phyloP scores from a whole-genome alignment of 805 yeast genomes.

The Nakazawaea wyomingensis region DNA sequence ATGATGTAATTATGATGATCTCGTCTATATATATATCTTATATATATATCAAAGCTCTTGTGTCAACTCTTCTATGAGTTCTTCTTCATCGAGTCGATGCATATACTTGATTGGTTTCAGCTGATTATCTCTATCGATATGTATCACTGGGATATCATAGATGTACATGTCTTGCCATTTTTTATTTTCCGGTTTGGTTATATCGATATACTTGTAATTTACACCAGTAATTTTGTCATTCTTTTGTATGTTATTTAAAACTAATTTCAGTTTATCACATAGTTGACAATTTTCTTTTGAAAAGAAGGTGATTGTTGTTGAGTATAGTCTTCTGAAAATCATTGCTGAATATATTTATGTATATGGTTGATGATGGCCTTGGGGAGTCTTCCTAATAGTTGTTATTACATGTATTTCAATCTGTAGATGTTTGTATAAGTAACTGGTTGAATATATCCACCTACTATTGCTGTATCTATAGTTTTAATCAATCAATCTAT shows the following conservation, averaged over 20 bases:
- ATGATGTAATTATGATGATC: too few relatives aligned
- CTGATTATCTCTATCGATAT: constrained; percentile 47
- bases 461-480: too few relatives aligned
- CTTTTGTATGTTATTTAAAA: constrained; percentile 38
- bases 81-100: constrained; percentile 58
- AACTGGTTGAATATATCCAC: too few relatives aligned
- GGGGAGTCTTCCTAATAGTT: neutral
- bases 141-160: constrained; percentile 76
- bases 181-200: constrained; percentile 51
- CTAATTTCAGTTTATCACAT: constrained; percentile 59
- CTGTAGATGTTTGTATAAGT: too few relatives aligned
- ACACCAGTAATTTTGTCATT: constrained; percentile 25
- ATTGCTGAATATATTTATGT: neutral
- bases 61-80: constrained; percentile 46
- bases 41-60: constrained; percentile 28
- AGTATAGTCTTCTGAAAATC: constrained; percentile 10
- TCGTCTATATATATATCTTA: too few relatives aligned
- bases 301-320: constrained; percentile 45
- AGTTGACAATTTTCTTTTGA: constrained; percentile 66
- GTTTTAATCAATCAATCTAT: too few relatives aligned
- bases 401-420: too few relatives aligned
- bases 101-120: constrained; percentile 52
- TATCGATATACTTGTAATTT: constrained; percentile 44
- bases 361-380: neutral
- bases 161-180: constrained; percentile 67